These are phyloP conservation scores for Rhizophlyctis rosea DNA, from an alignment of 192 early-diverging fungal genomes.

Conservation along the genomic window DNA sequence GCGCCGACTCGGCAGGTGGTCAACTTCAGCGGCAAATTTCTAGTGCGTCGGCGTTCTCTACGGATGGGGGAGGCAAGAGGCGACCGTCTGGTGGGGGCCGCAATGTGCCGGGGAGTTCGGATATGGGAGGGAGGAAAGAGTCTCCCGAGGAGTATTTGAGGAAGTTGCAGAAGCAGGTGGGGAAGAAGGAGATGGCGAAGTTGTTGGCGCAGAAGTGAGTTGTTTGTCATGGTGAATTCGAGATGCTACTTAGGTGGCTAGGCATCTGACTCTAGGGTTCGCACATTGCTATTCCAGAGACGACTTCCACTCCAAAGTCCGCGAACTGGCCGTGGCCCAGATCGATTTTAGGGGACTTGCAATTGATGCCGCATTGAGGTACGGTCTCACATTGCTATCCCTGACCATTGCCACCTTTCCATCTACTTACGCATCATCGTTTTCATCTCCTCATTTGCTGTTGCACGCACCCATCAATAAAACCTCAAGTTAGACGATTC, in stretches of 20 bases:
- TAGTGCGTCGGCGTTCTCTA: not conserved
- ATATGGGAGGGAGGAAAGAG: not conserved
- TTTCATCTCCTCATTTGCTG: not conserved
- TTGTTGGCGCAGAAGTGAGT: slow-evolving; percentile 47
- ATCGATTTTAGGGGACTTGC: slow-evolving; percentile 63
- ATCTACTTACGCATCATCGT: not conserved
- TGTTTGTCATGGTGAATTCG: too few species aligned
- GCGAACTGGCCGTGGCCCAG: slow-evolving; percentile 55
- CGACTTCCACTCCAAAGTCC: slow-evolving; percentile 52
- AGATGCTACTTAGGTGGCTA: not conserved
- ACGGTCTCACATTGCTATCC: not conserved
- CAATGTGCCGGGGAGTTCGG: not conserved
- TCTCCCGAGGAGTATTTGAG: slow-evolving; percentile 2
- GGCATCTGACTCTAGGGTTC: not conserved
- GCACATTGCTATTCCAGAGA: slow-evolving; percentile 15
- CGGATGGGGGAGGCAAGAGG: too few species aligned
- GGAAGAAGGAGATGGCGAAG: slow-evolving; percentile 42
- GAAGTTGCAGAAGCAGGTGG: not conserved
- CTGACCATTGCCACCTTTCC: not conserved
- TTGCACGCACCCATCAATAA: too few species aligned
- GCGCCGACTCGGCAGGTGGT: not conserved
- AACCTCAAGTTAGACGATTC: slow-evolving; percentile 49
- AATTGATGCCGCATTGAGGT: slow-evolving; percentile 63
- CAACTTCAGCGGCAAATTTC: not conserved
- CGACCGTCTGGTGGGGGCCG: too few species aligned